Base-by-base conservation (phyloP, 2,329 filamentous ascomycete genomes). In the Lasiodiplodia gonubiensis region DNA sequence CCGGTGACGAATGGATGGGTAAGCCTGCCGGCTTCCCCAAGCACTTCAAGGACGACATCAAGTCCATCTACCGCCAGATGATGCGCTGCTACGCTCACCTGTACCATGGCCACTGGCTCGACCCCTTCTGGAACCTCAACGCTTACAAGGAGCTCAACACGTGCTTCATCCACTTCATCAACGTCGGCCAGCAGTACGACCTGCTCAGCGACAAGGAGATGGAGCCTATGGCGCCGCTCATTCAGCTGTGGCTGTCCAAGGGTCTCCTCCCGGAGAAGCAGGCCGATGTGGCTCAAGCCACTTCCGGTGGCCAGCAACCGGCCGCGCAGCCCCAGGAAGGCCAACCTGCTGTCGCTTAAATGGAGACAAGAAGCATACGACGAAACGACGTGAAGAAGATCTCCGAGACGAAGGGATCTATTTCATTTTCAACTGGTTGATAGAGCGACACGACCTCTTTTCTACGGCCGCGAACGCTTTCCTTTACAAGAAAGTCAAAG, bases 181-280 rank as follows among this genome's bases (percentile, higher is more conserved):
- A 84, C 69, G 83, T 85, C 57, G 95, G 93, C 66, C 94, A 93
- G 75, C 88, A 97, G 75, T 89, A 93, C 69, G 80, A 80, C 16
- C 74, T 98, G 82, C 87, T 98, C 69, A 91, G 91, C 72, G 92
- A 93, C 68, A 91, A 93, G 75, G 94, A 97, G 80, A 87, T 96
- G 74, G 94, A 97, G 84, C 94, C 94, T 25, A 97, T 98, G 93
- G 92, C 96, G 82, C 93, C 92, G 30, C 82, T 98, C 72, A 92
- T 98, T 72, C 93, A 97, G 74, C 86, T 97, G 57, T 97, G 94
- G 90, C 89, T 93, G 30, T 90, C 90, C 70, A 94, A 94, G 76
- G 93, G 94, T 68, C 92, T 94, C 30, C 91, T 98, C 73, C 93
- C 93, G 25, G 66, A 49, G 18, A 67, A 67, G 57, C 49, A 55